A percentile compares a stretch with the other conserved stretches of the same genome.
Conservation (phyloP, 768 basidiomycete genomes). For the Tylopilus sp. region DNA sequence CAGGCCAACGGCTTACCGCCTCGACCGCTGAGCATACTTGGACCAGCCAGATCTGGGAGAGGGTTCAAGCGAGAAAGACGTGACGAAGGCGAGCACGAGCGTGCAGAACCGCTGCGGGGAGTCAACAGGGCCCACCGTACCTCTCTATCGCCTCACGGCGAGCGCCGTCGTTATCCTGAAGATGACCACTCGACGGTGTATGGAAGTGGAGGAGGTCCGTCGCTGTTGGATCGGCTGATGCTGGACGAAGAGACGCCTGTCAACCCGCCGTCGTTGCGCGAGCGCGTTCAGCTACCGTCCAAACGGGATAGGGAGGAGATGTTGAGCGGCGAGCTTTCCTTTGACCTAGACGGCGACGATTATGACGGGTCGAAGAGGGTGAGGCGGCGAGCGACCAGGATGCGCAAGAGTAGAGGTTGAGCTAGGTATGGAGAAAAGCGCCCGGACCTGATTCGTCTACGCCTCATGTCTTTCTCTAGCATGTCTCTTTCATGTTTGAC, state of each 20-base stretch:
- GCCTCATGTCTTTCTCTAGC: neutral
- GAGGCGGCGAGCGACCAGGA: conserved; percentile 20
- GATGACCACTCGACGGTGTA: conserved; percentile 1
- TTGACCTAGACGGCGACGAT: conserved; percentile 20
- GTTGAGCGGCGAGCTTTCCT: conserved; percentile 9
- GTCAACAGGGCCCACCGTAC: neutral
- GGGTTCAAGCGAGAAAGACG: conserved; percentile 18
- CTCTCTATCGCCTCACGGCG: conserved; percentile 14
- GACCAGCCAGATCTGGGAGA: conserved; percentile 14
- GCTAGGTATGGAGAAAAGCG: neutral
- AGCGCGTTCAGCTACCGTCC: conserved; percentile 36
- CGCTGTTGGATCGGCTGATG: conserved; percentile 38
- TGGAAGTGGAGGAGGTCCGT: conserved; percentile 24
- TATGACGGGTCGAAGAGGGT: conserved; percentile 22
- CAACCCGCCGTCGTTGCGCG: conserved; percentile 30
- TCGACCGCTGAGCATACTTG: conserved; percentile 19
- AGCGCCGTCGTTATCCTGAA: conserved; percentile 17
- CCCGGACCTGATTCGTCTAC: neutral
- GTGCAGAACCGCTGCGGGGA: conserved; percentile 20
- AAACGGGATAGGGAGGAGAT: conserved; percentile 33
- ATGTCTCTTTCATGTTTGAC: neutral
- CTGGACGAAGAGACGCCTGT: conserved; percentile 17
- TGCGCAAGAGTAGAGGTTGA: conserved; percentile 22
- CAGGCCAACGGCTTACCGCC: conserved; percentile 30
- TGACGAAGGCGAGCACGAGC: conserved; percentile 20